Evolutionary conservation across 768 basidiomycete species (phyloP).

Genomic region (Leccinum barrowsii): DNA sequence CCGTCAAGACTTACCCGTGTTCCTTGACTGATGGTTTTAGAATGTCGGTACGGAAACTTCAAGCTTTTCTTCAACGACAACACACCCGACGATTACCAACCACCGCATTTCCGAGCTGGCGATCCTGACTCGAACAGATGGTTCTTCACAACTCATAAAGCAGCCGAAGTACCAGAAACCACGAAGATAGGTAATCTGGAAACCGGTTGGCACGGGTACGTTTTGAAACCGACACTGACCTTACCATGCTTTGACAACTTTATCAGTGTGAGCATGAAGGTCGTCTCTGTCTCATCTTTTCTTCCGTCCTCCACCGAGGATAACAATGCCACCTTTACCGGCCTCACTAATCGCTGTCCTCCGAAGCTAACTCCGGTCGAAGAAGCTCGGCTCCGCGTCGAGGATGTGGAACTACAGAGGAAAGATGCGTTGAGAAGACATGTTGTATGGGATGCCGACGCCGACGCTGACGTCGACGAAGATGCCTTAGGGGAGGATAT

Average conservation of each 20-base stretch:
- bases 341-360: slow-evolving; percentile 35
- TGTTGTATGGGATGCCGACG: slow-evolving; percentile 63
- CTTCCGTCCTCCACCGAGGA: slow-evolving; percentile 63
- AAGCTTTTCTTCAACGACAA: slow-evolving; percentile 81
- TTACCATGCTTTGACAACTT: not conserved
- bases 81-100: slow-evolving; percentile 81
- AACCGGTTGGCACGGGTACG: slow-evolving; percentile 71
- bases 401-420: slow-evolving; percentile 57
- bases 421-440: slow-evolving; percentile 60
- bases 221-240: not conserved
- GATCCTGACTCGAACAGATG: slow-evolving; percentile 71
- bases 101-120: slow-evolving; percentile 71
- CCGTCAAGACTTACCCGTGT: not conserved
- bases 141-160: slow-evolving; percentile 76
- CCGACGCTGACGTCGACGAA: slow-evolving; percentile 41
- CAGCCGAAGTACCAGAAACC: slow-evolving; percentile 70
- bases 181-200: slow-evolving; percentile 64
- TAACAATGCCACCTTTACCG: slow-evolving; percentile 53
- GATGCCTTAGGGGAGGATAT: slow-evolving; percentile 60
- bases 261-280: slow-evolving; percentile 61
- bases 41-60: slow-evolving; percentile 82
- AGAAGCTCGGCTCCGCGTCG: slow-evolving; percentile 49
- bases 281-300: slow-evolving; percentile 70
- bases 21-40: slow-evolving; percentile 34
- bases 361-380: slow-evolving; percentile 53